phyloP scores from a whole-genome alignment of 768 basidiomycete genomes.

The Hericium erinaceus region DNA sequence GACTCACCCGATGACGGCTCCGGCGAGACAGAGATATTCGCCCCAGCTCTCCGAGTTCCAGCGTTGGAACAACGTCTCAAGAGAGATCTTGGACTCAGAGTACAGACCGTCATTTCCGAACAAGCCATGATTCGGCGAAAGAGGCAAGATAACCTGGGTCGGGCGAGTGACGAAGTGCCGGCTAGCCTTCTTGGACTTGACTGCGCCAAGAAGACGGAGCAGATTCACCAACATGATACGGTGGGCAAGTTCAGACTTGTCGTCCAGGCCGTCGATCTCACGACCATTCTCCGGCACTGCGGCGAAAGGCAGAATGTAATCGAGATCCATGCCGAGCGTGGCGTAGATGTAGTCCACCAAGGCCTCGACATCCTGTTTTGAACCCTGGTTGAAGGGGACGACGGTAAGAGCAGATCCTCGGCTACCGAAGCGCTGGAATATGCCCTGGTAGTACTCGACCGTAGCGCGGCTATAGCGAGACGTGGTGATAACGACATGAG shows the following conservation, averaged over 20 bases:
- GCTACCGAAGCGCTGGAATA: constrained; percentile 92
- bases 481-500: constrained; percentile 94
- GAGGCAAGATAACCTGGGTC: constrained; percentile 94
- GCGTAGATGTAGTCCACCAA: constrained; percentile 98
- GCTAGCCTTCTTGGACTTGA: constrained; percentile 97
- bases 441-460: constrained; percentile 97
- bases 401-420: constrained; percentile 95
- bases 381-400: constrained; percentile 98
- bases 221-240: constrained; percentile 98
- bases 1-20: constrained; percentile 26
- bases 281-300: constrained; percentile 98
- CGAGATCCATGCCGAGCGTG: constrained; percentile 90
- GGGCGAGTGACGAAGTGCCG: constrained; percentile 95
- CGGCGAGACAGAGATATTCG: constrained; percentile 18
- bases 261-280: constrained; percentile 95
- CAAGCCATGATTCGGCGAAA: constrained; percentile 96
- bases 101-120: constrained; percentile 98
- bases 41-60: constrained; percentile 99
- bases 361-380: constrained; percentile 97
- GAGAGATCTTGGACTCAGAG: constrained; percentile 95
- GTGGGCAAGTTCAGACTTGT: constrained; percentile 95
- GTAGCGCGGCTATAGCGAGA: constrained; percentile 93
- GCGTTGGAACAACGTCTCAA: constrained; percentile 96
- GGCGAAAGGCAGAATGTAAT: constrained; percentile 97
- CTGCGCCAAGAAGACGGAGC: constrained; percentile 89